Evolutionary conservation across 331 rosid species (phyloP), one percentile per base, ranked within the genome.

Genomic region (Phaseolus coccineus): DNA sequence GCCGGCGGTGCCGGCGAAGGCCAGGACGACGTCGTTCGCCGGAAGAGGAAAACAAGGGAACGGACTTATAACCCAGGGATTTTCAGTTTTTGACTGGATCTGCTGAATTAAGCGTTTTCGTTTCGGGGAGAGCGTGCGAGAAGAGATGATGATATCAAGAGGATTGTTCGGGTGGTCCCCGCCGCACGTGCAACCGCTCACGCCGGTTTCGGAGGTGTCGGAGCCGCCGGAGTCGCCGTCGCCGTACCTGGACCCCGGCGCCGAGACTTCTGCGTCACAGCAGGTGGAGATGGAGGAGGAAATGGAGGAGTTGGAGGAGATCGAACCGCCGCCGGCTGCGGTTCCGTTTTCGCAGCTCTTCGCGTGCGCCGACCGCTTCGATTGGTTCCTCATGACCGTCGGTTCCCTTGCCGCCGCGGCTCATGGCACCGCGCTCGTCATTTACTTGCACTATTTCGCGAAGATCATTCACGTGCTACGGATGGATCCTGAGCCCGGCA

Each of bases 171-270:
- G 99, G 75, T 96, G 90, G 93, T 96, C 99, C 48, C 99, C 99
- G 68, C 99, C 99, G 57, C 99, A 96, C 57, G 81, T 96, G 55
- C 99, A 96, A 80, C 99, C 99, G 4, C 77, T 96, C 39, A 96
- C 99, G 62, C 98, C 99, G 59, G 99, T 96, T 3, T 96, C 98
- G 10, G 99, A 93, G 91, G 99, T 96, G 1, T 96, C 99, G 0
- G 99, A 96, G 89, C 99, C 99, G 56, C 98, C 98, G 59, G 98
- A 93, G 84, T 96, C 98, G 5, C 99, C 99, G 35, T 95, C 99
- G 46, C 98, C 99, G 58, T 96, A 90, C 64, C 44, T 93, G 62
- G 98, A 96, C 78, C 86, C 79, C 27, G 87, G 98, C 67, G 93
- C 85, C 4, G 99, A 96, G 74, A 77, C 88, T 5, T 84, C 93